These are phyloP conservation scores for Schizochytrium sp. DNA, from an alignment of 108 stramenopile genomes.

Conservation along the genomic window DNA sequence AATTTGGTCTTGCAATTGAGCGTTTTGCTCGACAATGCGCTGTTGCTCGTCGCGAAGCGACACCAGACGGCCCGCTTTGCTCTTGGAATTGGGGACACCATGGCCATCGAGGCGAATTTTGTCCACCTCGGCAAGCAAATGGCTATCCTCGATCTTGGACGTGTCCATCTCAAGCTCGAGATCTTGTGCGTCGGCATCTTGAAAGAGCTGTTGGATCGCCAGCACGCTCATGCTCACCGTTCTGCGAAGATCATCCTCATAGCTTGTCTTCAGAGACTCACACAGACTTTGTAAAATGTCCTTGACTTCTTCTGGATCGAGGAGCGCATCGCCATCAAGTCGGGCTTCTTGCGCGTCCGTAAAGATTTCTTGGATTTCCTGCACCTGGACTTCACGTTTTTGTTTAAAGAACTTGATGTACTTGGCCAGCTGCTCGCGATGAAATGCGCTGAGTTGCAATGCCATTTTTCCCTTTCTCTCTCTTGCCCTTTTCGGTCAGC, in stretches of 20 bases:
- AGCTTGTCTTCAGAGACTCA: not conserved
- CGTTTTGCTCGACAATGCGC: not conserved
- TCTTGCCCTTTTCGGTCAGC: not conserved
- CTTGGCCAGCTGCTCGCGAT: not conserved
- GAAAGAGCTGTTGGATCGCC: constrained; percentile 2
- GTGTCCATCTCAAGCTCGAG: constrained; percentile 11
- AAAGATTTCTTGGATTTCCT: constrained; percentile 7
- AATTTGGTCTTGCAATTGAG: not conserved
- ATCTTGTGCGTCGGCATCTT: not conserved
- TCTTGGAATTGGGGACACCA: not conserved
- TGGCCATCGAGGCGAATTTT: not conserved
- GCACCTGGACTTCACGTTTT: not conserved
- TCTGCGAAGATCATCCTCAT: not conserved
- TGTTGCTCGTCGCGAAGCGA: constrained; percentile 13
- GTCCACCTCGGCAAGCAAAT: not conserved
- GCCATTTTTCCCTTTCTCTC: not conserved
- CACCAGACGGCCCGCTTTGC: not conserved
- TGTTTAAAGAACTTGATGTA: constrained; percentile 4
- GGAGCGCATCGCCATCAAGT: not conserved
- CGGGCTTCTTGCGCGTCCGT: not conserved
- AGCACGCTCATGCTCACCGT: constrained; percentile 15
- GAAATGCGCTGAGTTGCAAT: not conserved
- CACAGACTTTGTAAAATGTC: not conserved
- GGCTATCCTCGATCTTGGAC: constrained; percentile 14
- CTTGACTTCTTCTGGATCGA: not conserved